Percentiles rank a stretch among this genome's conserved stretches.
Evolutionary conservation across 345 rosid species (phyloP).

Genomic region (Salix caprea): DNA sequence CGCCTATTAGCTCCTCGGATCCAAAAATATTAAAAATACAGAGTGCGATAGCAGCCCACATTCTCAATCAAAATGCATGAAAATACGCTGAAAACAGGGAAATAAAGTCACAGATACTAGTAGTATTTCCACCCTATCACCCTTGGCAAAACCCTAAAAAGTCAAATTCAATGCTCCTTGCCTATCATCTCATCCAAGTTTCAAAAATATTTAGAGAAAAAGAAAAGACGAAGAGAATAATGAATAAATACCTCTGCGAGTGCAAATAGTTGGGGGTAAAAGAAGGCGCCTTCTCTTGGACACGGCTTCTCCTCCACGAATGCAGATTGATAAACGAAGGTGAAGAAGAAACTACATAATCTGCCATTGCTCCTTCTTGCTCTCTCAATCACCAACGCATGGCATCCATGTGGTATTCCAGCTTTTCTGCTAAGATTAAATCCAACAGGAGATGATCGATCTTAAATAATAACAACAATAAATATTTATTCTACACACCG

Average conservation of each 20-base stretch:
- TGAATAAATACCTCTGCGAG: too few relatives aligned
- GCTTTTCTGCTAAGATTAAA: background rate
- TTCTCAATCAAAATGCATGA: too few relatives aligned
- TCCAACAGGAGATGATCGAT: background rate
- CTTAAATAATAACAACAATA: too few relatives aligned
- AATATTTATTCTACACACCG: too few relatives aligned
- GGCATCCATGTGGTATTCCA: background rate
- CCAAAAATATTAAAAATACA: too few relatives aligned
- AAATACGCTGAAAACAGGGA: too few relatives aligned
- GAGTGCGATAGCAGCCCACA: too few relatives aligned
- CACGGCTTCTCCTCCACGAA: constrained; percentile 25
- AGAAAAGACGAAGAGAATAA: too few relatives aligned
- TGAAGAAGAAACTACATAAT: constrained; percentile 29
- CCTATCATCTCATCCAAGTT: background rate
- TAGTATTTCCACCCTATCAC: constrained; percentile 10
- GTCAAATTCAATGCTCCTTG: constrained; percentile 15
- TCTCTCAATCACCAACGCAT: constrained; percentile 28
- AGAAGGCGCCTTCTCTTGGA: background rate
- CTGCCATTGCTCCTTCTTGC: constrained; percentile 41
- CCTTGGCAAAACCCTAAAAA: constrained; percentile 26
- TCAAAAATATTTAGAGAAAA: too few relatives aligned
- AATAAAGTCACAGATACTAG: too few relatives aligned
- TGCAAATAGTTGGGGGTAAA: background rate
- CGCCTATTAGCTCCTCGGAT: too few relatives aligned
- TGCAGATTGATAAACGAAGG: constrained; percentile 42